Percentiles rank a stretch among this genome's conserved stretches.
These are phyloP conservation scores for Catharanthus roseus DNA, from an alignment of 257 asterid species.

Conservation along the genomic window DNA sequence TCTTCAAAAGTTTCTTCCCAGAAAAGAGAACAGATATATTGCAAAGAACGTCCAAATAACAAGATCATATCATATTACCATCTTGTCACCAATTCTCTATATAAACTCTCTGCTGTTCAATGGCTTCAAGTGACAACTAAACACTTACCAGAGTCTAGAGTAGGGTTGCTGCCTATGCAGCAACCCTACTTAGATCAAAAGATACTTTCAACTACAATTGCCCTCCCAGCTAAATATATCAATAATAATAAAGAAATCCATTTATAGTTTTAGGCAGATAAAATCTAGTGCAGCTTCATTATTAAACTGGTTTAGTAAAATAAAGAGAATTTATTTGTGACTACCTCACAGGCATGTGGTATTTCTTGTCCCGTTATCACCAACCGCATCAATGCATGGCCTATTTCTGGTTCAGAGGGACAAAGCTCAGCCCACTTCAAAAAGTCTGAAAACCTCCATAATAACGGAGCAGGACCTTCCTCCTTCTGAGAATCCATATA, in stretches of 20 bases:
- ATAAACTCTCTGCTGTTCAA: no score
- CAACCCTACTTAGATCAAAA: background rate
- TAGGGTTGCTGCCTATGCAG: no score
- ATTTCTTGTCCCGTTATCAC: conserved; percentile 97
- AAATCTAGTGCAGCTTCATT: background rate
- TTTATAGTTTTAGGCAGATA: background rate
- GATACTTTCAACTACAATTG: background rate
- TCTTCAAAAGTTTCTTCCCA: background rate
- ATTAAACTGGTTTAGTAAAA: background rate
- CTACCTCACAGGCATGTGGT: conserved; percentile 99
- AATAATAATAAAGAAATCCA: background rate
- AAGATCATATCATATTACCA: no score
- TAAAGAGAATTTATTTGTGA: background rate
- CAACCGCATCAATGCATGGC: conserved; percentile 93
- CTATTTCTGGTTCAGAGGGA: conserved; percentile 90
- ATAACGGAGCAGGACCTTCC: conserved; percentile 97
- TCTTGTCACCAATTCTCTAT: no score
- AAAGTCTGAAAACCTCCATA: conserved; percentile 97
- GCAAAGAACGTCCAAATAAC: background rate
- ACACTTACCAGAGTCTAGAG: no score
- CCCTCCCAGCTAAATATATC: background rate
- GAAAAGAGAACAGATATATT: background rate
- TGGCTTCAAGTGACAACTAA: no score
- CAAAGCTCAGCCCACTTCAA: conserved; percentile 99
- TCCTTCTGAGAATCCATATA: conserved; percentile 98